Conservation (phyloP, 2,329 filamentous ascomycete species). For the Ophiostoma sp. region DNA sequence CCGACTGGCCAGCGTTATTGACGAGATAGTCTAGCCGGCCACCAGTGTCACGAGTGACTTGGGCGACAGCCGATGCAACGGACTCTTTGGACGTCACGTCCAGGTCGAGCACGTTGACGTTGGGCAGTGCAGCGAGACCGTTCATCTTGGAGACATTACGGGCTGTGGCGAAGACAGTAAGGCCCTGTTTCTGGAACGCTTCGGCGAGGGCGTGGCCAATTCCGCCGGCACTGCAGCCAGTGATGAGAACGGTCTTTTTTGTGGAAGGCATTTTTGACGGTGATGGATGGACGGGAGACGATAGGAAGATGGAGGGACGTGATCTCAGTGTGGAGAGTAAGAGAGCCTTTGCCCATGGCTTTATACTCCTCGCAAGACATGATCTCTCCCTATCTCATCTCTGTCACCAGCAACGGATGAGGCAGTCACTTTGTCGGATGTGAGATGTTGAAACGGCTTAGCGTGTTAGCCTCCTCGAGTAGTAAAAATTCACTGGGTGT, state of each 20-base stretch:
- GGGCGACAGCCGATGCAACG: constrained; percentile 28
- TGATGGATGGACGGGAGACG: neutral
- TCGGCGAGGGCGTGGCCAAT: constrained; percentile 38
- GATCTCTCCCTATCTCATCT: too few species aligned
- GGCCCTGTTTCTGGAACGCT: constrained; percentile 35
- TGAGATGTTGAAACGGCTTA: too few species aligned
- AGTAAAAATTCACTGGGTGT: too few species aligned
- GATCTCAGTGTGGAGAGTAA: too few species aligned
- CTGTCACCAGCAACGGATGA: too few species aligned
- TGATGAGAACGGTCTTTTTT: constrained; percentile 35
- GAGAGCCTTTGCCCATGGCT: too few species aligned
- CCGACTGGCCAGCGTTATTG: constrained; percentile 37
- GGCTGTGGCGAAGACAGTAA: constrained; percentile 37
- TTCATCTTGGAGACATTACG: constrained; percentile 35
- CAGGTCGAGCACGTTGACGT: constrained; percentile 31
- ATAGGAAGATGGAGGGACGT: neutral
- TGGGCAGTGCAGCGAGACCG: constrained; percentile 25
- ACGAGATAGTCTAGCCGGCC: constrained; percentile 36
- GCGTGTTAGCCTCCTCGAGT: neutral
- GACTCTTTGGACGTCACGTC: constrained; percentile 34
- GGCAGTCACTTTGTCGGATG: too few species aligned
- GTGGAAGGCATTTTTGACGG: neutral
- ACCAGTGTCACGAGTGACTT: constrained; percentile 30
- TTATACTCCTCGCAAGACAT: too few species aligned
- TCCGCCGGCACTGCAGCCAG: constrained; percentile 40